phyloP scores from a whole-genome alignment of 441 rosid species.

The Eutrema salsugineum region DNA sequence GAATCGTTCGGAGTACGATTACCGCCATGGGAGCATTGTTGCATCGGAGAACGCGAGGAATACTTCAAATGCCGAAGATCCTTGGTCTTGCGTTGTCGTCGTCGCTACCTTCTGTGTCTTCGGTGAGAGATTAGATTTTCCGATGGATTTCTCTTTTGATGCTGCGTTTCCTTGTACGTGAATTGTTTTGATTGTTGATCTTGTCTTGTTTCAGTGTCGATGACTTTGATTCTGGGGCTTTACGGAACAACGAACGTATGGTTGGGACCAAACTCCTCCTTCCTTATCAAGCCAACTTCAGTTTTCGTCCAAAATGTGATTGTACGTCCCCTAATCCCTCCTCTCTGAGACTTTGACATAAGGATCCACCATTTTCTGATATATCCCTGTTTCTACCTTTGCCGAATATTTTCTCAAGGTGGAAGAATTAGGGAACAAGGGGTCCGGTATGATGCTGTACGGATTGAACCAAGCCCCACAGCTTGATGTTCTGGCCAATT shows the following conservation, averaged over 20 bases:
- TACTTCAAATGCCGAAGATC: slow-evolving; percentile 47
- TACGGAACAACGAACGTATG: slow-evolving; percentile 61
- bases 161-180: neutral
- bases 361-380: neutral
- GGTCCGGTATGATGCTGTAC: slow-evolving; percentile 48
- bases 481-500: slow-evolving; percentile 56
- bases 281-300: slow-evolving; percentile 69
- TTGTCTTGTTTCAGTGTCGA: slow-evolving; percentile 51
- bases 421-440: slow-evolving; percentile 53
- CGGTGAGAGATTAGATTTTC: slow-evolving; percentile 37
- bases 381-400: neutral
- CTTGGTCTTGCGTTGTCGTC: slow-evolving; percentile 87
- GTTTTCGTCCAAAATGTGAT: slow-evolving; percentile 77
- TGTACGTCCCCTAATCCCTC: slow-evolving; percentile 40
- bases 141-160: neutral
- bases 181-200: neutral
- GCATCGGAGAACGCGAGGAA: slow-evolving; percentile 32
- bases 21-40: slow-evolving; percentile 43
- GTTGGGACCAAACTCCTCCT: slow-evolving; percentile 73
- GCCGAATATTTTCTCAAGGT: slow-evolving; percentile 48
- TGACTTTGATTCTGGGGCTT: slow-evolving; percentile 89
- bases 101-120: slow-evolving; percentile 88
- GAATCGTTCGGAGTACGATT: slow-evolving; percentile 36
- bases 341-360: neutral
- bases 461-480: slow-evolving; percentile 68